phyloP scores from a whole-genome alignment of 768 basidiomycete genomes.

The Fistulinella prunicolor region DNA sequence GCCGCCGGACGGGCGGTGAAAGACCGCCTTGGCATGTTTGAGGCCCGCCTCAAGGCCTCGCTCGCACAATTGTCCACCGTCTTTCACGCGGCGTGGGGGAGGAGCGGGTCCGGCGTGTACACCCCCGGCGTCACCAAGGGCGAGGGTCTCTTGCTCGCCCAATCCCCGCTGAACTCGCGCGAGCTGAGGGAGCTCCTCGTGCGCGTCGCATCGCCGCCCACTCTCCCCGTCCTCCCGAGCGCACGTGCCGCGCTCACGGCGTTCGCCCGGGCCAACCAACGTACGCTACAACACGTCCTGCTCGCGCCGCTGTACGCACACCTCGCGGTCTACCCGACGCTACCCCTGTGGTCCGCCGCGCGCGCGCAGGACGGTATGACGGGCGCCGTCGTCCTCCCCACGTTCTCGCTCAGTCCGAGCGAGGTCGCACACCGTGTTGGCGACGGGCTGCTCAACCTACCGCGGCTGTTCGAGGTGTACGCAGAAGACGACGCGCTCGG shows the following conservation, averaged over 20 bases:
- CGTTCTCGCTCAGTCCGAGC: conserved; percentile 90
- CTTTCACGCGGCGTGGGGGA: conserved; percentile 55
- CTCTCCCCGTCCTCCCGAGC: conserved; percentile 55
- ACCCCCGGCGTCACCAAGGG: conserved; percentile 63
- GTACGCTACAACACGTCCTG: conserved; percentile 76
- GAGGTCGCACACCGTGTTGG: conserved; percentile 85
- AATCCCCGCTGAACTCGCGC: conserved; percentile 80
- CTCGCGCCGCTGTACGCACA: conserved; percentile 77
- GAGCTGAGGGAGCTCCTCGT: conserved; percentile 51
- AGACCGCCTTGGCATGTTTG: conserved; percentile 67
- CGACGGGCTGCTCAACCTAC: conserved; percentile 92
- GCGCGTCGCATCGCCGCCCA: too few species aligned
- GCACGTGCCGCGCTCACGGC: conserved; percentile 54
- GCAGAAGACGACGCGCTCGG: conserved; percentile 87
- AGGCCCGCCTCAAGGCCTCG: conserved; percentile 59
- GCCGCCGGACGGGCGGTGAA: conserved; percentile 73
- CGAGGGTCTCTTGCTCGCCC: conserved; percentile 69
- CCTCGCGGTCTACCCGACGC: conserved; percentile 65
- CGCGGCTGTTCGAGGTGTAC: conserved; percentile 91
- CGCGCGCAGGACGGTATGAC: conserved; percentile 36
- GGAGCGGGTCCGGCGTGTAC: conserved; percentile 47
- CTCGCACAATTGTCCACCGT: conserved; percentile 58
- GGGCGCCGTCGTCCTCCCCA: conserved; percentile 66
- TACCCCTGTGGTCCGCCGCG: conserved; percentile 61
- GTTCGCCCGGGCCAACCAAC: conserved; percentile 74